Evolutionary conservation across 768 basidiomycete species (phyloP).

Genomic region (Lactarius evosmus): DNA sequence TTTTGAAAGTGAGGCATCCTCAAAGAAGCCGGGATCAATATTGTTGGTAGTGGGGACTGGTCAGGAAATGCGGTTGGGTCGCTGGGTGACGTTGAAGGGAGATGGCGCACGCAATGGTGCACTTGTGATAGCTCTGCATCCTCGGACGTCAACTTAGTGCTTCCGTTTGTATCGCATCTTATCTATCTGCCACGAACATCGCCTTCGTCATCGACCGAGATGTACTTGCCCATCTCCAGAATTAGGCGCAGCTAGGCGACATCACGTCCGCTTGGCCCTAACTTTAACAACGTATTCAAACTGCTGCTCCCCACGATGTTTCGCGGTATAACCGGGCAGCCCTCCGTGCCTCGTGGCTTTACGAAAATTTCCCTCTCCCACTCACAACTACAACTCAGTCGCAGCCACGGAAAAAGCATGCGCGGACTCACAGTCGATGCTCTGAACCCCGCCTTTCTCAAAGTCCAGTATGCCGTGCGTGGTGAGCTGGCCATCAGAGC

Average conservation of each 20-base stretch:
- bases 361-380: background rate
- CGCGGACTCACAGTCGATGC: constrained; percentile 56
- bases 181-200: background rate
- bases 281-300: background rate
- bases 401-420: constrained; percentile 26
- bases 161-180: background rate
- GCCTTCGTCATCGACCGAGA: background rate
- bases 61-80: constrained; percentile 85
- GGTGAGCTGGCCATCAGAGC: constrained; percentile 96
- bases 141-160: constrained; percentile 34
- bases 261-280: too few relatives aligned
- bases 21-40: constrained; percentile 29
- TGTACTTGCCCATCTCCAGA: background rate
- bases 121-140: constrained; percentile 56
- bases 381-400: background rate
- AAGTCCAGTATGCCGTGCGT: constrained; percentile 95
- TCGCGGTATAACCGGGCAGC: background rate
- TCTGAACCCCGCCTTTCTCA: constrained; percentile 80
- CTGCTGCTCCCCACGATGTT: constrained; percentile 5
- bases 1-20: constrained; percentile 23
- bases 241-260: too few relatives aligned
- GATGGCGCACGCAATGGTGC: constrained; percentile 70
- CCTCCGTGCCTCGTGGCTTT: constrained; percentile 6
- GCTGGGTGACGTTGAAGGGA: constrained; percentile 80
- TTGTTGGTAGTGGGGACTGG: constrained; percentile 78